Base-by-base conservation (phyloP, 495 filamentous ascomycete genomes). In the Penicillium parvum region DNA sequence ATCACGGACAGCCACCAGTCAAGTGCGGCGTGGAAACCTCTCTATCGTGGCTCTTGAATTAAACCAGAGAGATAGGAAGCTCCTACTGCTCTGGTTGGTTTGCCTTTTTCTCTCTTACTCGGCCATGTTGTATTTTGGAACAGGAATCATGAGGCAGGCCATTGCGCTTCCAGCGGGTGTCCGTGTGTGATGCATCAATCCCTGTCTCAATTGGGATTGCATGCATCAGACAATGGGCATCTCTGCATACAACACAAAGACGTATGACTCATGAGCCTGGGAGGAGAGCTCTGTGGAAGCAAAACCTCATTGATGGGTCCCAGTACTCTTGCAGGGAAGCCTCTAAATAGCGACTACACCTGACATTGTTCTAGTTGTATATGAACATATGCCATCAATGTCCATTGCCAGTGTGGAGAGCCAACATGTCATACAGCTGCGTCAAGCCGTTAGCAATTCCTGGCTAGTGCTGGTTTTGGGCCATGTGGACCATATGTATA, bases 161-260 rank as follows among this genome's bases (percentile, higher is more conserved):
- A 26, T 50, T 45, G 32, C 42, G 36, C 42, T 37, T 50, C 32
- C 30, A 40, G 47, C 41, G 41, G 47, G 37, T 32, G 16, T 44
- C 23, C 34, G 34, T 39, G 29, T 42, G 35, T 39, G 40, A 34
- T 37, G 33, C n/a, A 14, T 43, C 15, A 29, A 52, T 48, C 49
- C 49, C 41, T 45, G 49, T 48, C 27, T 44, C 35, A 35, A 29
- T 53, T 40, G 49, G 53, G 53, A 57, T 41, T 37, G 27, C 53
- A 57, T 57, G 45, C 53, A 48, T 56, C 34, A 36, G 41, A 40
- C 52, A 47, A n/a, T n/a, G 35, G 49, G 53, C 45, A 48, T 55
- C 48, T 57, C 43, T 34, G 40, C 40, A 45, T 35, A n/a, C 32
- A 28, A 47, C 36, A 28, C 28, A 36, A 20, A 22, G 40, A 21